These are phyloP conservation scores for Didymella lethalis DNA, from an alignment of 2,329 filamentous ascomycete genomes.

Conservation along the genomic window DNA sequence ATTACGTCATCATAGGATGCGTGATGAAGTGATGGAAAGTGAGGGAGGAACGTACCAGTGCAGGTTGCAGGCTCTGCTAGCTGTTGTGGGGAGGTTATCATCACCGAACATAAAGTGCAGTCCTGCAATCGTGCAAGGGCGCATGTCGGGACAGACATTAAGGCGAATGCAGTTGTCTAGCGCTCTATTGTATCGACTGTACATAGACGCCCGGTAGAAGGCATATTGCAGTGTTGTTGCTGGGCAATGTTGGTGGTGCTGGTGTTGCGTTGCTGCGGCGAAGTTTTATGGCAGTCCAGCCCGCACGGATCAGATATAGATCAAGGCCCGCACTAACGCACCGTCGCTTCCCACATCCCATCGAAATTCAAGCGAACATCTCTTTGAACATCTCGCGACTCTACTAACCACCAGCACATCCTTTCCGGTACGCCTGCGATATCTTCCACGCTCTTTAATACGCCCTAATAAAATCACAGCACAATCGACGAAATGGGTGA, in stretches of 20 bases:
- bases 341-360: no score
- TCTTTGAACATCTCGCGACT: constrained; percentile 26
- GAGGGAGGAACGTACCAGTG: constrained; percentile 34
- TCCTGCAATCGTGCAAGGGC: not conserved
- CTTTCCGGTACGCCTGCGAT: constrained; percentile 50
- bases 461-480: constrained; percentile 42
- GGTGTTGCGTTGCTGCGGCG: not conserved
- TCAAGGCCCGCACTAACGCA: no score
- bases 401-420: constrained; percentile 38
- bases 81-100: constrained; percentile 18
- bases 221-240: not conserved
- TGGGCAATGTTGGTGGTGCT: not conserved
- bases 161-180: not conserved
- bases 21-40: constrained; percentile 11
- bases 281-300: not conserved
- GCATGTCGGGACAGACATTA: not conserved
- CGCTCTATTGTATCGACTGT: not conserved
- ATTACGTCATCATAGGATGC: constrained; percentile 87
- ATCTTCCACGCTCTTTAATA: constrained; percentile 31
- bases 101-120: constrained; percentile 1
- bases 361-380: not conserved
- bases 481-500: constrained; percentile 57
- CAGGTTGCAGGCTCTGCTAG: constrained; percentile 10
- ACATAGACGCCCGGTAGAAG: not conserved
- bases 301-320: not conserved